These are phyloP conservation scores for Lactarius hengduanensis DNA, from an alignment of 768 basidiomycete species.

Conservation along the genomic window DNA sequence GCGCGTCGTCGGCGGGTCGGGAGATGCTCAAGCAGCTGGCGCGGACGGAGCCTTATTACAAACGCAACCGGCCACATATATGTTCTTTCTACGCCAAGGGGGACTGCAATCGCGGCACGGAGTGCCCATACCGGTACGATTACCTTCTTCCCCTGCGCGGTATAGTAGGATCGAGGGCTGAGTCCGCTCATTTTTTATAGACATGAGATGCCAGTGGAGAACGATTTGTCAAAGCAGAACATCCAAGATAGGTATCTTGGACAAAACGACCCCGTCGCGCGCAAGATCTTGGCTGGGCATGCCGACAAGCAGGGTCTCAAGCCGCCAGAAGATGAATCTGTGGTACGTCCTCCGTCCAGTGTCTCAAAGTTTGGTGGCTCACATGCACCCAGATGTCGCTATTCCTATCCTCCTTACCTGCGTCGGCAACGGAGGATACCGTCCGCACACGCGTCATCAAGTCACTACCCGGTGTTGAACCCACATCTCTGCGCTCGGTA, in stretches of 20 bases:
- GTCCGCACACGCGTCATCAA: slow-evolving; percentile 70
- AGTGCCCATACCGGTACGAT: slow-evolving; percentile 81
- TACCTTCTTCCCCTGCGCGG: neutral
- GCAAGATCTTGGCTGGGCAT: slow-evolving; percentile 78
- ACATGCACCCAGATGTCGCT: slow-evolving; percentile 63
- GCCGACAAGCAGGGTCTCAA: slow-evolving; percentile 81
- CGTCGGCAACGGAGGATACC: slow-evolving; percentile 65
- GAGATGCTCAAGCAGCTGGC: slow-evolving; percentile 97
- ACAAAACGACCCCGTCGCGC: slow-evolving; percentile 88
- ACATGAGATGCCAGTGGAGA: slow-evolving; percentile 85
- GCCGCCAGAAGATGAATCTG: slow-evolving; percentile 82
- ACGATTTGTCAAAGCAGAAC: slow-evolving; percentile 86
- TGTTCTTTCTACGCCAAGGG: slow-evolving; percentile 97
- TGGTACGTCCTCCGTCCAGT: slow-evolving; percentile 55
- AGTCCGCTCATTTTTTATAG: slow-evolving; percentile 38
- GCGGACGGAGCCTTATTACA: slow-evolving; percentile 95
- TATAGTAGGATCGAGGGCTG: neutral
- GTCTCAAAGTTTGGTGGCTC: slow-evolving; percentile 15
- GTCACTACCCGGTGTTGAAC: slow-evolving; percentile 61
- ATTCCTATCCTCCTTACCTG: slow-evolving; percentile 77
- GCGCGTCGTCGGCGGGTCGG: slow-evolving; percentile 78
- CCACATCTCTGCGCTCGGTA: slow-evolving; percentile 72
- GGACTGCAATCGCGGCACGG: slow-evolving; percentile 84
- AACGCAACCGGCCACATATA: slow-evolving; percentile 89
- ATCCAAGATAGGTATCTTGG: slow-evolving; percentile 95